These are phyloP conservation scores for Coemansia sp. DNA, from an alignment of 192 early-diverging fungal species.

Conservation along the genomic window DNA sequence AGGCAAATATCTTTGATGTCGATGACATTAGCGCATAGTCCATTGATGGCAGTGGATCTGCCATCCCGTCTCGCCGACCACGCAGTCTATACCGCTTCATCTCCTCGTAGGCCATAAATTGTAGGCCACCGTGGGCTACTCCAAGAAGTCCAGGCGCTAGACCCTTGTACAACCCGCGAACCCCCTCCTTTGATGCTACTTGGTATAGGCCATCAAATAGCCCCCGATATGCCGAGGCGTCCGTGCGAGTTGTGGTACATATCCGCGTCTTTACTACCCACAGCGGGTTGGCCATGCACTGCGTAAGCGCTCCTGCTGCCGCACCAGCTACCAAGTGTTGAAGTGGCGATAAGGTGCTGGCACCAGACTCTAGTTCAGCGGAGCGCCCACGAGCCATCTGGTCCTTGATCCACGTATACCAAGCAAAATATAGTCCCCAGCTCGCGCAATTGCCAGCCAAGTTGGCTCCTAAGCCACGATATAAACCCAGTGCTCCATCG, in stretches of 20 bases:
- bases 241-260: constrained; percentile 63
- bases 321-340: constrained; percentile 85
- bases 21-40: constrained; percentile 87
- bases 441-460: constrained; percentile 86
- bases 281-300: constrained; percentile 73
- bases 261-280: constrained; percentile 88
- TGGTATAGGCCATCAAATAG: constrained; percentile 62
- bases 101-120: constrained; percentile 99
- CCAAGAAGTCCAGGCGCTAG: constrained; percentile 89
- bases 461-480: constrained; percentile 89
- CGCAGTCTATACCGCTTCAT: constrained; percentile 75
- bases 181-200: constrained; percentile 65
- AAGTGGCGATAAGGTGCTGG: constrained; percentile 61
- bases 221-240: constrained; percentile 65
- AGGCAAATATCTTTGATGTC: constrained; percentile 83
- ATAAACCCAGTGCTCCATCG: constrained; percentile 74
- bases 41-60: constrained; percentile 47
- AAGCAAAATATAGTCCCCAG: constrained; percentile 98
- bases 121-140: constrained; percentile 93
- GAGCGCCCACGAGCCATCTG: constrained; percentile 40
- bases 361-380: constrained; percentile 50
- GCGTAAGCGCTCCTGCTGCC: constrained; percentile 70
- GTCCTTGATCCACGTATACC: constrained; percentile 63
- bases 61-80: not conserved
- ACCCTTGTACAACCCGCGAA: constrained; percentile 75